Conservation (phyloP, 2,329 filamentous ascomycete genomes). For the Echinosphaeria canescens region DNA sequence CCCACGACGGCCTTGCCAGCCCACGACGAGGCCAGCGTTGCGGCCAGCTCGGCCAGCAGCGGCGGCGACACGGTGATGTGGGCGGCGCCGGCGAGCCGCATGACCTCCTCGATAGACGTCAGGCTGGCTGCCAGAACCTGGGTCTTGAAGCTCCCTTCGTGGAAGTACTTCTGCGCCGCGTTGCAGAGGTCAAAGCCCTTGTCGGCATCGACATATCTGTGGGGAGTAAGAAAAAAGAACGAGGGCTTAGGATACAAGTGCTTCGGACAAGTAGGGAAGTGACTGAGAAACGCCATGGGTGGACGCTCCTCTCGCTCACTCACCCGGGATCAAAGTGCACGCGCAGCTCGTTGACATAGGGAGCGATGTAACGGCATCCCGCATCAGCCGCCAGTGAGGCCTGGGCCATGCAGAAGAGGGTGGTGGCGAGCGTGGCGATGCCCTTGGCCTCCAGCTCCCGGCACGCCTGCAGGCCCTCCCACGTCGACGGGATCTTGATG, state of each 20-base stretch:
- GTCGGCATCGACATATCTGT: slow-evolving; percentile 22
- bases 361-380: slow-evolving; percentile 38
- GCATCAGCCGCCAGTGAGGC: slow-evolving; percentile 33
- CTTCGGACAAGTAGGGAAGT: no score
- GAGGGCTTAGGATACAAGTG: no score
- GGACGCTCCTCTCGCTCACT: no score
- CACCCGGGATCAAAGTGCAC: no score
- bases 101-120: slow-evolving; percentile 33
- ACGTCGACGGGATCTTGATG: slow-evolving; percentile 41
- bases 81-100: slow-evolving; percentile 30
- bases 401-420: slow-evolving; percentile 38
- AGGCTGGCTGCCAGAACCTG: slow-evolving; percentile 33
- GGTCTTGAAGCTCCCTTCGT: slow-evolving; percentile 16
- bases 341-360: slow-evolving; percentile 42
- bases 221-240: no score
- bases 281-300: no score
- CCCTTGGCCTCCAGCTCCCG: slow-evolving; percentile 25
- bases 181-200: slow-evolving; percentile 27
- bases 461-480: slow-evolving; percentile 40
- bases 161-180: slow-evolving; percentile 28
- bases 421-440: slow-evolving; percentile 38
- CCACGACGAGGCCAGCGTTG: slow-evolving; percentile 11
- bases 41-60: slow-evolving; percentile 23
- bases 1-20: slow-evolving; percentile 9
- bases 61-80: slow-evolving; percentile 35